Conservation (phyloP, 345 rosid genomes). For the Salix brachista region DNA sequence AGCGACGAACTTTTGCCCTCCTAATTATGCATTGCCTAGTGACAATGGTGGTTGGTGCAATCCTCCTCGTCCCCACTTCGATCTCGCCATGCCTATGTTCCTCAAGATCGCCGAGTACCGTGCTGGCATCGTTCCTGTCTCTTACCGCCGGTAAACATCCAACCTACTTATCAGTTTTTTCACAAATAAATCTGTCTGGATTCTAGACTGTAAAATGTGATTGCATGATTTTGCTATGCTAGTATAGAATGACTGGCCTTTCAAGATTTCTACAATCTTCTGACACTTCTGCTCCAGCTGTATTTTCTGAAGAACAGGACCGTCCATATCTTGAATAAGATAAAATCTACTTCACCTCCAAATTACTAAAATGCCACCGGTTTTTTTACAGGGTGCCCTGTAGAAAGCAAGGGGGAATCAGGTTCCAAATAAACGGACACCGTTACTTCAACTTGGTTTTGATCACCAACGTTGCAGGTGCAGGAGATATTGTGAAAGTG, state of each 20-base stretch:
- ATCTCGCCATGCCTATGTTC: slow-evolving; percentile 74
- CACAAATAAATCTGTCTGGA: neutral
- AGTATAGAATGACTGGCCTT: neutral
- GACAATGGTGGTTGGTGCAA: slow-evolving; percentile 92
- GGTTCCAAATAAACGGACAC: slow-evolving; percentile 61
- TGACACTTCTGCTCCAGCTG: neutral
- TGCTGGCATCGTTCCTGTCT: slow-evolving; percentile 66
- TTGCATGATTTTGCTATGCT: neutral
- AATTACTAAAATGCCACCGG: neutral
- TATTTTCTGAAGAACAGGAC: neutral
- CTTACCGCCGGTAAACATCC: slow-evolving; percentile 62
- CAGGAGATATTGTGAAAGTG: slow-evolving; percentile 51
- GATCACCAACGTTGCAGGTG: slow-evolving; percentile 71
- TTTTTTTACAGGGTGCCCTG: slow-evolving; percentile 42
- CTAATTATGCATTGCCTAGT: slow-evolving; percentile 47
- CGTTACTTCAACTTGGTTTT: slow-evolving; percentile 58
- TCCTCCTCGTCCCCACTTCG: slow-evolving; percentile 74
- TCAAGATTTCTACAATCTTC: neutral
- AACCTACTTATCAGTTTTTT: no score
- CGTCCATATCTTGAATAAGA: neutral
- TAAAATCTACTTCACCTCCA: neutral
- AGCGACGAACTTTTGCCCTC: slow-evolving; percentile 69
- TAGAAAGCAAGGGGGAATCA: slow-evolving; percentile 56
- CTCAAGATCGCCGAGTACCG: slow-evolving; percentile 63
- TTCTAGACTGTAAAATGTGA: neutral